Base-by-base conservation (phyloP, 352 stramenopile genomes). In the Halophytophthora batemanensis region DNA sequence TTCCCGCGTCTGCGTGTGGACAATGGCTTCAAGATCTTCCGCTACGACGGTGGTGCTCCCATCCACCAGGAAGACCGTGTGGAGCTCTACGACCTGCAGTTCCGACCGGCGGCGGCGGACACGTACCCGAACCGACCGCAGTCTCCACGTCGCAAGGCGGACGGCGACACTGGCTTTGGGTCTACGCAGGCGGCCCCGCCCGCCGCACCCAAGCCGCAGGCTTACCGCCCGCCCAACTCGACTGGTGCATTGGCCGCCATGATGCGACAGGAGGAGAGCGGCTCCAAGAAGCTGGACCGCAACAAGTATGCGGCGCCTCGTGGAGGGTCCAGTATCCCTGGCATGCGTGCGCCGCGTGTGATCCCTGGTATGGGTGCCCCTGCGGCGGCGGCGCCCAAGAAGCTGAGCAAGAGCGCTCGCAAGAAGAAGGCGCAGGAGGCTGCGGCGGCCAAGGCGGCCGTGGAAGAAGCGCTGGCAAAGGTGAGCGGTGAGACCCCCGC, bases 1-100 rank as follows among this genome's bases (percentile, higher is more conserved):
- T 98, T 96, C 53, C 97, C 97, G n/a, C 86, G 96, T 38, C 96
- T 99, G 78, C 98, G 98, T 75, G 96, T 99, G 10, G 96, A 99
- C 68, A 99, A 99, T 67, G 93, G 93, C 45, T 92, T 98, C 22
- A 93, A 96, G 63, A 56, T 99, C 4, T 99, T 98, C 74, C 83
- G 84, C 44, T 99, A 99, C 71, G 96, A 99, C 68, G 96, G 97
- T 37, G 71, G 69, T 12, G 90, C 88, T 11, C 89, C 89, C 17
- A 86, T 97, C 59, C 66, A 87, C 74, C 83, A 77, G 65, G 89
- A 87, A 54, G 85, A 81, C 45, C 87, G 86, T 50, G 64, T 50
- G 4, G 84, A 92, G 72, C 68, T 95, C 13, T 97, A 93, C 58
- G 90, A 96, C 59, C 64, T 93, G 11, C 75, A 89, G 56, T 97